Conservation (phyloP, 2,329 filamentous ascomycete genomes). For the Colletotrichum navitas region DNA sequence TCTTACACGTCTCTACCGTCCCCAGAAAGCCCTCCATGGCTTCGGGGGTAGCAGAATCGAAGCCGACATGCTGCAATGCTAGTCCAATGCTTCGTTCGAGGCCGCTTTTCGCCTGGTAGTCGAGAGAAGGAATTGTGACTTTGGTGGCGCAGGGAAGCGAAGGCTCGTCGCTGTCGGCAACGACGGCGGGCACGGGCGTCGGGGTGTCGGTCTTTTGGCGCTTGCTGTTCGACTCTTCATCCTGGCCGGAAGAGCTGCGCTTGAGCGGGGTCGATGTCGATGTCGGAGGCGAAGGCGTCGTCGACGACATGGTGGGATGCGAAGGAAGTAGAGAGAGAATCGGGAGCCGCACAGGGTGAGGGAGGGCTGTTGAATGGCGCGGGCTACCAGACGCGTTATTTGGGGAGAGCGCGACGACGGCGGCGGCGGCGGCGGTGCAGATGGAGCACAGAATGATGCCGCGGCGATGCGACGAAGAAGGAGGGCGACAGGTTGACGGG, state of each 20-base stretch:
- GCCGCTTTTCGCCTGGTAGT: slow-evolving; percentile 54
- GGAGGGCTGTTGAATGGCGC: not conserved
- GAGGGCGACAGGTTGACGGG: not conserved
- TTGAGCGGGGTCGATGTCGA: slow-evolving; percentile 27
- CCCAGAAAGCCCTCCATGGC: slow-evolving; percentile 70
- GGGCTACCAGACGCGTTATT: not conserved
- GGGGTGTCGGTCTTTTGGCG: slow-evolving; percentile 26
- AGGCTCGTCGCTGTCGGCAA: slow-evolving; percentile 7
- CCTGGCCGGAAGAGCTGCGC: slow-evolving; percentile 17
- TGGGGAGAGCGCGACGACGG: not conserved
- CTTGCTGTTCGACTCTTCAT: slow-evolving; percentile 15
- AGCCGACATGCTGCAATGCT: slow-evolving; percentile 69
- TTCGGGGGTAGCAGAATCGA: slow-evolving; percentile 65
- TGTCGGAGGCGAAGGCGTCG: slow-evolving; percentile 17
- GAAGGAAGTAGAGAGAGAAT: not conserved
- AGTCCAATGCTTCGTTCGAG: slow-evolving; percentile 69
- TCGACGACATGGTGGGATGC: slow-evolving; percentile 21
- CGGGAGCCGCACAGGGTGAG: not conserved
- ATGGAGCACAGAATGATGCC: too few relatives aligned
- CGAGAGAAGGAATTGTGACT: slow-evolving; percentile 45
- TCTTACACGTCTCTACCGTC: slow-evolving; percentile 69
- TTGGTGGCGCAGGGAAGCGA: slow-evolving; percentile 14
- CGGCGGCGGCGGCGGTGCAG: too few relatives aligned
- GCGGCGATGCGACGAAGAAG: not conserved
- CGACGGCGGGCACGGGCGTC: not conserved